Percentiles rank a stretch among this genome's conserved stretches.
phyloP scores from a whole-genome alignment of 192 early-diverging fungal species.

The Rhizoclosmatium sp. region DNA sequence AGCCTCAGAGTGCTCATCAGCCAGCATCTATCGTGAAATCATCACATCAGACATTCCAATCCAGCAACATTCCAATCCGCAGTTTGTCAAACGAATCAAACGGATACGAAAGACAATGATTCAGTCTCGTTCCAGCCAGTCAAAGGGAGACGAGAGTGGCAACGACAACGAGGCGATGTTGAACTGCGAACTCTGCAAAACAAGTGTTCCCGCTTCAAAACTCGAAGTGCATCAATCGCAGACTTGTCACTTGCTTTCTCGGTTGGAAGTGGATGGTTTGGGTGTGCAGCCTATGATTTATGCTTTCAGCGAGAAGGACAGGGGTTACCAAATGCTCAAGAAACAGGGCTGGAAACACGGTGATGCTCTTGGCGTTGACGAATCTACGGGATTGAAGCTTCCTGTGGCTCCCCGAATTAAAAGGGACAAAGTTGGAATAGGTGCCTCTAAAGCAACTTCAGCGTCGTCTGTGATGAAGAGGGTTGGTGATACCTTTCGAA shows the following conservation, averaged over 20 bases:
- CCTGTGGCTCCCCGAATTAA: constrained; percentile 11
- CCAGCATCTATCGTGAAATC: constrained; percentile 10
- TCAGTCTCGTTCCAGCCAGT: background rate
- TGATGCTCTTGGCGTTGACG: background rate
- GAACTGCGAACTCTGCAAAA: constrained; percentile 9
- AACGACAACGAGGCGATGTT: background rate
- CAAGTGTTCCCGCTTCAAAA: background rate
- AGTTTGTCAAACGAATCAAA: constrained; percentile 2
- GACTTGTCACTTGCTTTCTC: constrained; percentile 11
- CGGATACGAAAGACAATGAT: background rate
- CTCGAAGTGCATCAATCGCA: background rate
- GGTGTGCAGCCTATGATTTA: background rate
- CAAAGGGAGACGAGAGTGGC: background rate
- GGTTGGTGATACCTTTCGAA: constrained; percentile 20
- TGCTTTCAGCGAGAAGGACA: constrained; percentile 17
- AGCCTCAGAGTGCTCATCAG: background rate
- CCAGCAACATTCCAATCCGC: background rate
- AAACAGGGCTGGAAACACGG: constrained; percentile 26
- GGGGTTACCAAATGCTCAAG: constrained; percentile 23
- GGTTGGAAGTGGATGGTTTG: background rate
- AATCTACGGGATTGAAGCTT: background rate
- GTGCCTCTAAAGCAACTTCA: background rate
- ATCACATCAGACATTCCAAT: background rate
- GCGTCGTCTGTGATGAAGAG: background rate
- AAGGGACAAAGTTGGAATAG: background rate